Conservation (phyloP, 2,329 filamentous ascomycete genomes). For the Cadophora malorum region DNA sequence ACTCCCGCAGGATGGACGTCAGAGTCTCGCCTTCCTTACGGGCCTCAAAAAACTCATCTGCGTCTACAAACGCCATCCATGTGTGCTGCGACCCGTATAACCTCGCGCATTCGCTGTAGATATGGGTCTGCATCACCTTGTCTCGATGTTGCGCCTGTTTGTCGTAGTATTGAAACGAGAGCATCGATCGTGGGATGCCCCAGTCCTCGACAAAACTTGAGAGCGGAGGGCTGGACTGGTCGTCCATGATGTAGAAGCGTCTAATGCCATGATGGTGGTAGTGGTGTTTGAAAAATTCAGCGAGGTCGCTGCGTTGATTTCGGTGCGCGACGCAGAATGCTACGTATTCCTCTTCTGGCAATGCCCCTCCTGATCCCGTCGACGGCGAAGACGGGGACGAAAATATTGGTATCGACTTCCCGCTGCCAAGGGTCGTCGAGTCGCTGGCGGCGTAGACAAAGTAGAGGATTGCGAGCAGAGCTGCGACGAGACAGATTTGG, state of each 20-base stretch:
- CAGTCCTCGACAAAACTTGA: slow-evolving; percentile 29
- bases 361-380: not conserved
- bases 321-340: slow-evolving; percentile 41
- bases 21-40: slow-evolving; percentile 38
- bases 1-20: slow-evolving; percentile 39
- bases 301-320: slow-evolving; percentile 38
- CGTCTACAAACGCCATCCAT: slow-evolving; percentile 46
- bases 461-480: slow-evolving; percentile 3
- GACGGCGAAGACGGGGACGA: not conserved
- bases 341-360: slow-evolving; percentile 34
- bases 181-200: slow-evolving; percentile 33
- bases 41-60: slow-evolving; percentile 45
- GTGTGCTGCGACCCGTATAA: slow-evolving; percentile 41
- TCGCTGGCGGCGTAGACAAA: not conserved
- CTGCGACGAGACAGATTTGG: slow-evolving; percentile 13
- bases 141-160: slow-evolving; percentile 8
- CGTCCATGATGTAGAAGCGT: slow-evolving; percentile 44
- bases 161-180: slow-evolving; percentile 37
- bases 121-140: slow-evolving; percentile 29
- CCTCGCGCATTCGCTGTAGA: slow-evolving; percentile 37
- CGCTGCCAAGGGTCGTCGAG: not conserved
- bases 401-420: not conserved
- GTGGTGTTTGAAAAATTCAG: slow-evolving; percentile 41
- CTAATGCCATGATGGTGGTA: slow-evolving; percentile 41
- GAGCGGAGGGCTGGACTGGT: slow-evolving; percentile 38